Base-by-base conservation (phyloP, 495 filamentous ascomycete species). In the Collariella sp. region DNA sequence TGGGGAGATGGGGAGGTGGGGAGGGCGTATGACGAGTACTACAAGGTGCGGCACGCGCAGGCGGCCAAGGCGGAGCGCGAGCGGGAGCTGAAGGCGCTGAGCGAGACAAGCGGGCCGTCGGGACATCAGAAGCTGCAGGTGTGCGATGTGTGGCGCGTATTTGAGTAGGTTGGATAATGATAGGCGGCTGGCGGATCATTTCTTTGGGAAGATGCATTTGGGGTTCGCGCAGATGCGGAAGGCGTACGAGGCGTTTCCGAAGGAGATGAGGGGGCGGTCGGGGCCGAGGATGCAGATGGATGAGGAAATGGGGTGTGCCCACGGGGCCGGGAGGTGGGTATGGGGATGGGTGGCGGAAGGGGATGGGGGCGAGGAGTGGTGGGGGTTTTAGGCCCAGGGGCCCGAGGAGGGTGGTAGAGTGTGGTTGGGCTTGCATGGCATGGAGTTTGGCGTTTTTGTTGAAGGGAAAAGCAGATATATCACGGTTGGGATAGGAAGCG, bases 121-220 rank as follows among this genome's bases (percentile, higher is more conserved):
- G 93, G 93, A 11, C 93, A 98, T 72, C 93, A 98, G 73, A 97
- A 97, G 63, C 74, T 98, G 47, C 94, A 97, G 70, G 93, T 98
- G 18, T 98, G 93, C 78, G 93, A 98, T 69, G 94, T 97, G 1
- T 98, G 46, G 75, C 34, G 93, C 93, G 3, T 98, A 98, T 66
- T 76, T 98, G 50, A 85, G 80, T 50, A 71, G 93, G 18, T 80
- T 98, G 22, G 93, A 98, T 65, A 98, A 98, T 63, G 93, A 98
- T 65, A 79, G 93, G 18, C 76, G 93, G 26, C 64, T 98, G 68
- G 93, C 93, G 24, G 93, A 98, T 68, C 93, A 98, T 64, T 98
- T 98, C 70, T 97, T 95, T 67, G 93, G 93, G 29, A 98, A 98
- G 76, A 97, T 98, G 94, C 93, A 98, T 64, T 75, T 98, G 64